Evolutionary conservation across 148 eudicot species (phyloP).

Genomic region (Rhododendron vialii): DNA sequence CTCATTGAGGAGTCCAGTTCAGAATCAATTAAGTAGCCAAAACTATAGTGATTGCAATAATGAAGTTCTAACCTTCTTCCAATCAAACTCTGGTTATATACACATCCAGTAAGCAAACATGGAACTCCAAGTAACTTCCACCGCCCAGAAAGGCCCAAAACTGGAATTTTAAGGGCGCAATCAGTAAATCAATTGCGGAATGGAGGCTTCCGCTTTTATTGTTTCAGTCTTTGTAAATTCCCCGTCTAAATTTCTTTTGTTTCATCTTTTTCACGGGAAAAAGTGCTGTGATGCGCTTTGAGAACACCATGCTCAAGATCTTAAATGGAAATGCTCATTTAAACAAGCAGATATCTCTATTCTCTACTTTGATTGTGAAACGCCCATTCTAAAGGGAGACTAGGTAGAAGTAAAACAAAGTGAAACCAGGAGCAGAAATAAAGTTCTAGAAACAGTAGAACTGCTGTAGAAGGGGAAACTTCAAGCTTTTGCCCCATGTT

Average conservation of each 20-base stretch:
- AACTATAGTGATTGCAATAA: neutral
- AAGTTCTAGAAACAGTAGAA: neutral
- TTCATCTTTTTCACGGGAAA: no score
- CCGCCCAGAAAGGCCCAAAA: neutral
- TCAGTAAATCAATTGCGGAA: no score
- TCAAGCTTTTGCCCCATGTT: neutral
- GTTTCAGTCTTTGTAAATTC: no score
- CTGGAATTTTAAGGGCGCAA: neutral
- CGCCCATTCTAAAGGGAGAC: neutral
- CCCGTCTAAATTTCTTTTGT: no score
- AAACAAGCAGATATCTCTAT: neutral
- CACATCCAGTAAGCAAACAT: neutral
- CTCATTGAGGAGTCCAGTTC: neutral
- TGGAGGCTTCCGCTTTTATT: no score
- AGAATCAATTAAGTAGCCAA: neutral
- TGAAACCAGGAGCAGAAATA: neutral
- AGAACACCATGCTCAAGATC: no score
- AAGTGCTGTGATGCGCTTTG: no score
- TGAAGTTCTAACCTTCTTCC: neutral
- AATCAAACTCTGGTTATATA: neutral
- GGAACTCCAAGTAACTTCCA: neutral
- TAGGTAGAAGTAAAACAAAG: neutral
- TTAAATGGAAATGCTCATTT: neutral
- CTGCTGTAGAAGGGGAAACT: neutral
- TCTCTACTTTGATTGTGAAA: neutral